Evolutionary conservation across 2,329 filamentous ascomycete genomes (phyloP).

Genomic region (Xylaria sp.): DNA sequence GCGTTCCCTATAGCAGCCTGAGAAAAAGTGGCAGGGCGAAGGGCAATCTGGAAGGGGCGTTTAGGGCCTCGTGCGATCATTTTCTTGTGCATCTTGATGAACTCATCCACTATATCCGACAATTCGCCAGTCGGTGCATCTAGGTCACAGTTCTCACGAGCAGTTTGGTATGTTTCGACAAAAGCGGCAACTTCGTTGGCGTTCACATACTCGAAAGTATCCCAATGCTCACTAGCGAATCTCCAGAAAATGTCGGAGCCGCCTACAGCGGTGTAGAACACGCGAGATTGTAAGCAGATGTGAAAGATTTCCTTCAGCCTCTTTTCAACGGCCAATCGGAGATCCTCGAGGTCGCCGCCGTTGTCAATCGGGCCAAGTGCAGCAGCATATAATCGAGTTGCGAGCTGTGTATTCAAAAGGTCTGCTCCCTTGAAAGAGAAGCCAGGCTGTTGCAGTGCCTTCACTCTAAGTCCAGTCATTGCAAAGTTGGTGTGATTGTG

Average conservation of each 20-base stretch:
- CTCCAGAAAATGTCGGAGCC: slow-evolving; percentile 17
- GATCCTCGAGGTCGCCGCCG: not conserved
- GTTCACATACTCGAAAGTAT: not conserved
- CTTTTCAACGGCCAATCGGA: slow-evolving; percentile 6
- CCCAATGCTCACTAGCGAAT: slow-evolving; percentile 24
- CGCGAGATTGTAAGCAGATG: slow-evolving; percentile 6
- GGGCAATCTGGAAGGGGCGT: not conserved
- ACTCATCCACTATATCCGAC: slow-evolving; percentile 2
- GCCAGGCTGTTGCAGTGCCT: slow-evolving; percentile 1
- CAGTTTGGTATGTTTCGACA: not conserved
- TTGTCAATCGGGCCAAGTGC: not conserved
- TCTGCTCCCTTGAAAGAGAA: not conserved
- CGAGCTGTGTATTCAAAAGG: not conserved
- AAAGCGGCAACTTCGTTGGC: slow-evolving; percentile 6
- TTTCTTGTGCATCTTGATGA: slow-evolving; percentile 9
- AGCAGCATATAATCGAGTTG: not conserved
- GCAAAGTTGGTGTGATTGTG: not conserved
- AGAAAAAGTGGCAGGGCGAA: not conserved
- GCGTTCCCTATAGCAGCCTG: not conserved
- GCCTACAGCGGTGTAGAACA: slow-evolving; percentile 4
- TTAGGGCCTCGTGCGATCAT: not conserved
- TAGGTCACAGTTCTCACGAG: slow-evolving; percentile 12
- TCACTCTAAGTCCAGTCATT: not conserved
- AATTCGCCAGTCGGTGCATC: not conserved
- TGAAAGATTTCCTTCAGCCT: slow-evolving; percentile 15